phyloP scores from a whole-genome alignment of 2,329 filamentous ascomycete genomes.

The Penicillium janthinellum region DNA sequence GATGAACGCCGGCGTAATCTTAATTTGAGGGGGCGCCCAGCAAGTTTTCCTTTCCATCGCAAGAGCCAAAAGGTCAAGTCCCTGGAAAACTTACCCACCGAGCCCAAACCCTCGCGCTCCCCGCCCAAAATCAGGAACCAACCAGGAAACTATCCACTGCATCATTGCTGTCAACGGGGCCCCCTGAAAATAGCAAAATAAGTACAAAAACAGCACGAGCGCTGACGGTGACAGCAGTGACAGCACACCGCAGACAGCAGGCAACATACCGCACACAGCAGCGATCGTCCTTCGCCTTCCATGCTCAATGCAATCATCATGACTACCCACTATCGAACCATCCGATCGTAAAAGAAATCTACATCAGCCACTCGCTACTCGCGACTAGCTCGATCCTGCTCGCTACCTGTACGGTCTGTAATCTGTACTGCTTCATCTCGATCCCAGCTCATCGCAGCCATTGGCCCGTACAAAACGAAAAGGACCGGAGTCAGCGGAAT shows the following conservation, averaged over 20 bases:
- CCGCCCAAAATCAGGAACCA: not conserved
- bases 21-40: constrained; percentile 7
- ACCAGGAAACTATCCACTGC: not conserved
- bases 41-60: constrained; percentile 20
- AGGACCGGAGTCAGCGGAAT: not conserved
- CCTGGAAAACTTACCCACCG: constrained; percentile 13
- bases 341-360: constrained; percentile 7
- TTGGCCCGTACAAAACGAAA: constrained; percentile 4
- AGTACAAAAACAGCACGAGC: not conserved
- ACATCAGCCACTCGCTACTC: too few species aligned
- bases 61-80: not conserved
- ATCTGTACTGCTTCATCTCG: not conserved
- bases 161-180: not conserved
- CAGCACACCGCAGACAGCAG: not conserved
- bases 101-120: constrained; percentile 6
- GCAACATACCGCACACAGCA: not conserved
- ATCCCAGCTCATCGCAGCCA: constrained; percentile 4
- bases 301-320: constrained; percentile 12
- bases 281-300: constrained; percentile 1
- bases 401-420: too few species aligned
- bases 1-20: constrained; percentile 1
- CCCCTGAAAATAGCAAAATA: not conserved
- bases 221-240: not conserved
- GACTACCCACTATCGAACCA: not conserved
- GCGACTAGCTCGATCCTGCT: too few species aligned